Evolutionary conservation across 2,329 filamentous ascomycete species (phyloP).

Genomic region (Leptographium lundbergii): DNA sequence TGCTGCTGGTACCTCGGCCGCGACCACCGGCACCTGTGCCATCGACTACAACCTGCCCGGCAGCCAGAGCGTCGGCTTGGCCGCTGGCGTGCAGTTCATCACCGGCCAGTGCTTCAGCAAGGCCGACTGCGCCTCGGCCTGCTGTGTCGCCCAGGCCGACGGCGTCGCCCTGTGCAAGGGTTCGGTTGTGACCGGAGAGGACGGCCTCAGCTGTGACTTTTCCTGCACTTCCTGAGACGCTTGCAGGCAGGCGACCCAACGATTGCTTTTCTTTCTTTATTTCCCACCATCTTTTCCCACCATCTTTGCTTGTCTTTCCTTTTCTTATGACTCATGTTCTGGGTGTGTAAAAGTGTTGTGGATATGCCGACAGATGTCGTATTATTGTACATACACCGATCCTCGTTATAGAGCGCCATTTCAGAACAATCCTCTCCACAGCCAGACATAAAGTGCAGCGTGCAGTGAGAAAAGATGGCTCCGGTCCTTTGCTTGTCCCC

Average conservation of each 20-base stretch:
- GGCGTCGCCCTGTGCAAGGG: slow-evolving; percentile 11
- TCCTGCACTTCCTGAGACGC: slow-evolving; percentile 2
- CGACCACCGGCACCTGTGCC: slow-evolving; percentile 3
- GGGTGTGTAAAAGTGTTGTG: too few species aligned
- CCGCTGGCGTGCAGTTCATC: slow-evolving; percentile 17
- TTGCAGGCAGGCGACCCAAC: background rate
- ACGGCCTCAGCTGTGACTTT: slow-evolving; percentile 9
- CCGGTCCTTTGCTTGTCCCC: background rate
- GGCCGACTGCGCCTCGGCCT: slow-evolving; percentile 18
- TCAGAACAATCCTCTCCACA: slow-evolving; percentile 31
- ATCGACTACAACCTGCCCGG: slow-evolving; percentile 22
- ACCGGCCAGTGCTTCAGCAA: slow-evolving; percentile 16
- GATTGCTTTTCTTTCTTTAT: too few species aligned
- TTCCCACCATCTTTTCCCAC: too few species aligned
- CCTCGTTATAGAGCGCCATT: too few species aligned
- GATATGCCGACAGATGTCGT: too few species aligned
- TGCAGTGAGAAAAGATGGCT: slow-evolving; percentile 38
- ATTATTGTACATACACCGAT: background rate
- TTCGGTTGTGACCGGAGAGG: slow-evolving; percentile 5
- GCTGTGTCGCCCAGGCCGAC: slow-evolving; percentile 14
- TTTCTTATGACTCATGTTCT: too few species aligned
- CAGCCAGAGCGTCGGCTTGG: slow-evolving; percentile 17
- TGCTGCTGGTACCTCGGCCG: background rate
- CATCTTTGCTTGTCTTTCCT: too few species aligned
- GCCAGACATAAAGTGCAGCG: slow-evolving; percentile 30